Base-by-base conservation (phyloP, 1,284 basidiomycete genomes). In the Retiboletus fuscus region DNA sequence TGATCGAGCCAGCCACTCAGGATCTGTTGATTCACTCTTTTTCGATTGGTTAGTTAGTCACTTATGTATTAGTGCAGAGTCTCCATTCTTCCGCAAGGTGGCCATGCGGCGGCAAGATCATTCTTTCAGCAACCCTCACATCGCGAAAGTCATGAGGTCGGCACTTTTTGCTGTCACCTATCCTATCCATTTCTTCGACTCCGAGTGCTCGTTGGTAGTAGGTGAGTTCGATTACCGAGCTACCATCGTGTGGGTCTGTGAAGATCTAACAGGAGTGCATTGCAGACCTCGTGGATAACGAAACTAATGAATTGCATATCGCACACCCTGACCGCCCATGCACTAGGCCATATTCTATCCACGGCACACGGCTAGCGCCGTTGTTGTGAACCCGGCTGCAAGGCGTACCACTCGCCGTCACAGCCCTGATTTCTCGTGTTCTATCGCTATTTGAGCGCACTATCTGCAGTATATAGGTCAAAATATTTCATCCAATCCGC, bases 221-320 rank as follows among this genome's bases (percentile, higher is more conserved):
- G 64, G 49, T 41, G 47, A 46, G 58, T 30, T 57, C 10, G 20
- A 44, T 24, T 20, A 49, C 22, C 34, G 18, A 30, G 26, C 26
- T 53, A 47, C 49, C 28, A 51, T 12, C 6, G 12, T 68, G 34
- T 61, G 13, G 51, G 28, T 6, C 34, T 10, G 28, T 49, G 61
- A 46, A 44, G 61, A 61, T 26, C 16, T 30, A 65, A 58, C 55
- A 16, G 34, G 34, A 18, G 34, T 57, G 39, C n/a, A 47, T 49
- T 61, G 41, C 51, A 51, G 61, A 61, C 62, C 44, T 70, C 64
- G n/a, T 73, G 76, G 26, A 30, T 51, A 24, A 65, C 61, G 49
- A 53, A 49, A 46, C 39, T 28, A n/a, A 63, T 64, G 66, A 65
- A 65, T 68, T 63, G 26, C 67, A 51, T 51, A 55, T 64, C 34